Evolutionary conservation across 306 rosid genomes (phyloP), one percentile per base, ranked within the genome.

Genomic region (Quercus berberidifolia): DNA sequence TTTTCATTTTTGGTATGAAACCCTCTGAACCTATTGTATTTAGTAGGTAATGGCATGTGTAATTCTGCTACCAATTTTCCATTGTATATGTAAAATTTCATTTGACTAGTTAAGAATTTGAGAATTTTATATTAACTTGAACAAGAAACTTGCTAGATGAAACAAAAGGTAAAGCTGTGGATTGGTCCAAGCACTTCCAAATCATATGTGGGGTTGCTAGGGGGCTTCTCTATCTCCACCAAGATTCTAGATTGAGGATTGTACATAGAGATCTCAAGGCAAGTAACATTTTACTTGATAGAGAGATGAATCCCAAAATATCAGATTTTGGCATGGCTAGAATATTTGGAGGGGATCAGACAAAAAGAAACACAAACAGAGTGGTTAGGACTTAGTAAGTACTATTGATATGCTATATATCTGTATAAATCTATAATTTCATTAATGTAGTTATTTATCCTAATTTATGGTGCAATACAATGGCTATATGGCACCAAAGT

Each of bases 321-420:
- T 90, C 91, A 41, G 90, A 90, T 62, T 90, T 90, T 76, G 94
- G 94, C 49, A 71, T 90, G 64, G 92, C 90, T 12, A 87, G 76
- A 84, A 74, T 73, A 30, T 88, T 85, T 76, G 86, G 85, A 35
- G 89, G 90, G 6, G 86, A 90, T 33, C 85, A 86, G 0, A 76
- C 57, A 7, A 82, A 90, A 78, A 92, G 91, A 82, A 87, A 82
- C 55, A 91, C 91, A 65, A 80, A 77, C 1, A 84, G 90, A 88
- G 85, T 91, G 23, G 90, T 90, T 59, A 90, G 97, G 13, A 92
- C 91, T 38, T 90, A 86, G 91, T 88, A 87, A 85, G 97, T 83
- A 69, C 14, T 14, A 23, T 38, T 10, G 3, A 21, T 38, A 13
- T 33, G 2, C 1, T 10, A 33, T 38, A 38, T 38, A 38, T 1